Evolutionary conservation across 345 rosid genomes (phyloP).

Genomic region (Heritiera fomes): DNA sequence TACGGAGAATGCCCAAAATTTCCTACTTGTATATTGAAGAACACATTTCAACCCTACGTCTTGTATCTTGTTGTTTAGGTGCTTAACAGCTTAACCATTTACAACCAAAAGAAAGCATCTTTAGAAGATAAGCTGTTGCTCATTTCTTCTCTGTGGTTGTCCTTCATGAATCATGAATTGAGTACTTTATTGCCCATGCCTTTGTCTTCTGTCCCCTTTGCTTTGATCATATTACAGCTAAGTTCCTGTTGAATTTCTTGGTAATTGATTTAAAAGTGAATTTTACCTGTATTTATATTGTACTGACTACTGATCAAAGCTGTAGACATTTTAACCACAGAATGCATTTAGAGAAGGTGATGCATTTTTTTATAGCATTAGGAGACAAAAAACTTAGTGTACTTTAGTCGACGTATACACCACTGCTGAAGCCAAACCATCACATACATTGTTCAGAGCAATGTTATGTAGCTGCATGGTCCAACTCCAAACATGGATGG

Average conservation of each 20-base stretch:
- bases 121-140: too few species aligned
- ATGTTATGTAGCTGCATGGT: neutral
- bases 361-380: neutral
- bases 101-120: too few species aligned
- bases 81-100: too few species aligned
- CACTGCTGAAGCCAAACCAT: neutral
- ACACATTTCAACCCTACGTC: too few species aligned
- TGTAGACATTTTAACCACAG: neutral
- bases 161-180: neutral
- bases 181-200: neutral
- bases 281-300: neutral
- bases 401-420: neutral
- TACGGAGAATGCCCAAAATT: too few species aligned
- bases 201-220: neutral
- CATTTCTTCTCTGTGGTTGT: too few species aligned
- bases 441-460: too few species aligned
- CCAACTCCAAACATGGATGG: neutral
- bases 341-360: neutral
- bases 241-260: neutral
- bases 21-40: too few species aligned
- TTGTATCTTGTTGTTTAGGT: too few species aligned
- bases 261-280: constrained; percentile 9
- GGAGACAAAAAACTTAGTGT: neutral
- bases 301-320: too few species aligned
- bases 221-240: neutral